These are phyloP conservation scores for Hexamita inflata DNA, from an alignment of 208 protist species.

Conservation along the genomic window DNA sequence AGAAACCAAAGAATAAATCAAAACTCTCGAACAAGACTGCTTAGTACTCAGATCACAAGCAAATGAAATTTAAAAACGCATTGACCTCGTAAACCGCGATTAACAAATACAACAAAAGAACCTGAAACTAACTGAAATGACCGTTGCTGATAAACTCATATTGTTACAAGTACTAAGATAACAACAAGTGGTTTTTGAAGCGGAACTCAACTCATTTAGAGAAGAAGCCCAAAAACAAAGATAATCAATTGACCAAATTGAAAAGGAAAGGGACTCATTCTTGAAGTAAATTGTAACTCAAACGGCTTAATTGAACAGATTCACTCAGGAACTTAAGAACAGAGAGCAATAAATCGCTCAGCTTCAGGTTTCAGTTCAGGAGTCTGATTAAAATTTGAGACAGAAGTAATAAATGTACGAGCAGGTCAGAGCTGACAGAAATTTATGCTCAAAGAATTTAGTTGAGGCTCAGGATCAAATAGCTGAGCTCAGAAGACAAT, in stretches of 20 bases:
- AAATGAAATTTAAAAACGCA: constrained; percentile 64
- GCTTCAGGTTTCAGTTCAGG: constrained; percentile 63
- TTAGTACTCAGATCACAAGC: not conserved
- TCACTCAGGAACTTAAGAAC: constrained; percentile 69
- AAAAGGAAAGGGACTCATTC: constrained; percentile 65
- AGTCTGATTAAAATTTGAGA: constrained; percentile 75
- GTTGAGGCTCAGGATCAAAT: constrained; percentile 79
- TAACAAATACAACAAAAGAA: not conserved
- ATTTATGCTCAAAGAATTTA: constrained; percentile 79
- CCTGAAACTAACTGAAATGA: not conserved
- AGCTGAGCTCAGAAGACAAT: constrained; percentile 68
- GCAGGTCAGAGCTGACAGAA: constrained; percentile 72
- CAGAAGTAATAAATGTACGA: constrained; percentile 83
- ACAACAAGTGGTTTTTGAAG: not conserved
- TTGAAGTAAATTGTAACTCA: constrained; percentile 52
- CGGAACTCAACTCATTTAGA: constrained; percentile 57
- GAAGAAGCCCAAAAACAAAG: constrained; percentile 64
- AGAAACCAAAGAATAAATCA: not conserved
- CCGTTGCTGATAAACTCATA: not conserved
- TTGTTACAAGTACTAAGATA: not conserved
- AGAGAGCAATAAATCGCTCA: constrained; percentile 58
- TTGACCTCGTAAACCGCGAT: constrained; percentile 52
- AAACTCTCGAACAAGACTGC: not conserved
- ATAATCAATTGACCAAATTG: constrained; percentile 55
- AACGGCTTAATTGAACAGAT: constrained; percentile 40